Percentiles rank a stretch among this genome's conserved stretches.
Evolutionary conservation across 805 yeast genomes (phyloP).

Genomic region (Wickerhamomyces silvicola): DNA sequence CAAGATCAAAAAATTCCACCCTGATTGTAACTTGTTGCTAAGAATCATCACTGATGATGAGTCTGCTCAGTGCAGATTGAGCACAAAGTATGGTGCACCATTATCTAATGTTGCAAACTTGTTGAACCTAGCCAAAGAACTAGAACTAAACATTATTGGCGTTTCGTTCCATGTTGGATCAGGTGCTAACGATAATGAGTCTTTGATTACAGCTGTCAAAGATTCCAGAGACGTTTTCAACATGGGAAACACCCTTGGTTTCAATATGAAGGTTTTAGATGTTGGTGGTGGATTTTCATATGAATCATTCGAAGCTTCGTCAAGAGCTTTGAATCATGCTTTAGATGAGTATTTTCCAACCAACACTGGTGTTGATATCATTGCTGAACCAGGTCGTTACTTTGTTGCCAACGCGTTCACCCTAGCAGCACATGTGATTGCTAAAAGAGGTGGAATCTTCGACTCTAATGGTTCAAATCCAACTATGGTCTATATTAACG

Average conservation of each 20-base stretch:
- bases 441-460: constrained; percentile 52
- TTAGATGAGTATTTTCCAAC: constrained; percentile 56
- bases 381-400: constrained; percentile 94
- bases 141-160: constrained; percentile 66
- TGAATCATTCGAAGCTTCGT: constrained; percentile 52
- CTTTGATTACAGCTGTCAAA: constrained; percentile 62
- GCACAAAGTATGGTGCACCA: constrained; percentile 85
- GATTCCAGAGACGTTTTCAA: constrained; percentile 70
- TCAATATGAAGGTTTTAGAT: constrained; percentile 54
- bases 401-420: constrained; percentile 83
- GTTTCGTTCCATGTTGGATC: constrained; percentile 96
- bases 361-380: constrained; percentile 37
- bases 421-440: constrained; percentile 76
- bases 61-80: constrained; percentile 75
- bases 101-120: constrained; percentile 45
- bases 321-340: constrained; percentile 48
- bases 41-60: constrained; percentile 89
- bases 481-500: constrained; percentile 82
- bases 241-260: constrained; percentile 41
- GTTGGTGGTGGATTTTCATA: constrained; percentile 91
- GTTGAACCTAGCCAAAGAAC: constrained; percentile 52
- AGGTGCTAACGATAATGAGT: constrained; percentile 70
- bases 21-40: constrained; percentile 62
- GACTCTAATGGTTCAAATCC: constrained; percentile 25
- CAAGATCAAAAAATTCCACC: constrained; percentile 65